A percentile compares a stretch with the other conserved stretches of the same genome.
Conservation (phyloP, 768 basidiomycete species). For the Wakefieldia striispora region DNA sequence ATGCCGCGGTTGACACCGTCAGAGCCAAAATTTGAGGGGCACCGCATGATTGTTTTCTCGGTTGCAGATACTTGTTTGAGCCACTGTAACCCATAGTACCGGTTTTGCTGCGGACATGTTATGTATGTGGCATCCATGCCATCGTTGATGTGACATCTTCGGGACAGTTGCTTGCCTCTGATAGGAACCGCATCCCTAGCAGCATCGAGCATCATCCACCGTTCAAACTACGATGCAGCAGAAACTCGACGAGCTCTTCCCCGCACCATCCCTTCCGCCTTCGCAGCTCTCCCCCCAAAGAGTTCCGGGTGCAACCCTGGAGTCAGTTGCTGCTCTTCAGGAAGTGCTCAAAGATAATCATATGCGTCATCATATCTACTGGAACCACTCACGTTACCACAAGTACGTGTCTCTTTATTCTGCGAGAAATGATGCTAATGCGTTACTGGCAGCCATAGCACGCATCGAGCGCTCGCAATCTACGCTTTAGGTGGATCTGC, state of each 20-base stretch:
- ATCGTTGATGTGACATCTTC: too few relatives aligned
- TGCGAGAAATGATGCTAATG: not conserved
- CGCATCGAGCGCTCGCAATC: conserved; percentile 30
- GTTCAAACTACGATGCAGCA: not conserved
- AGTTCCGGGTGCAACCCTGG: conserved; percentile 22
- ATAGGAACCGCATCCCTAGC: not conserved
- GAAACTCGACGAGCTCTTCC: conserved; percentile 23
- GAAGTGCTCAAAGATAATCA: conserved; percentile 49
- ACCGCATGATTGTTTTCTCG: too few relatives aligned
- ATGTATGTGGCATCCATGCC: too few relatives aligned
- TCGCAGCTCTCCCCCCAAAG: conserved; percentile 27
- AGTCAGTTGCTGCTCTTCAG: conserved; percentile 23
- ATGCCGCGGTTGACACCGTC: too few relatives aligned
- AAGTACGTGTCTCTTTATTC: conserved; percentile 38
- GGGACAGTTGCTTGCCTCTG: not conserved
- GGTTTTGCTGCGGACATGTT: too few relatives aligned
- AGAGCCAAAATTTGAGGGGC: too few relatives aligned
- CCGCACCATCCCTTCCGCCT: conserved; percentile 25
- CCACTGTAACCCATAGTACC: too few relatives aligned
- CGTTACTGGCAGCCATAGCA: conserved; percentile 19
- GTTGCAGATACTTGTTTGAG: too few relatives aligned
- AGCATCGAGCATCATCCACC: not conserved
- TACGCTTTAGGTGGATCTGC: conserved; percentile 28
- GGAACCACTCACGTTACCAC: conserved; percentile 46
- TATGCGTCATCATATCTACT: conserved; percentile 46